Evolutionary conservation across 2,329 filamentous ascomycete species (phyloP).

Genomic region (Cadophora malorum): DNA sequence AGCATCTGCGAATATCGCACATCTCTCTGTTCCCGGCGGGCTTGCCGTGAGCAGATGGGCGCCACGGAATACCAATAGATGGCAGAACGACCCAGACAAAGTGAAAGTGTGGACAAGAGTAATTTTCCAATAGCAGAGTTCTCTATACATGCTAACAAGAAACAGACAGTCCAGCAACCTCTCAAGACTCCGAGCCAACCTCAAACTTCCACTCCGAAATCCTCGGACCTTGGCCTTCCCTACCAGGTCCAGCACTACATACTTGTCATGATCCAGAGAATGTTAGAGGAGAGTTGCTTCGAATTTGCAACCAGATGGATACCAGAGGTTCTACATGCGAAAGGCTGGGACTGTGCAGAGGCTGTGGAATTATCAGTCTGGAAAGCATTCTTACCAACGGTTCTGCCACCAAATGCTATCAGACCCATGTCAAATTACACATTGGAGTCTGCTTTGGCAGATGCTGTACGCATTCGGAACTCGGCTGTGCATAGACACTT

Average conservation of each 20-base stretch:
- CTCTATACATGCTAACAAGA: background rate
- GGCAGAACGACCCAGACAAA: conserved; percentile 11
- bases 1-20: background rate
- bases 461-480: conserved; percentile 43
- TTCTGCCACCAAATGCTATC: conserved; percentile 37
- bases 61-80: conserved; percentile 31
- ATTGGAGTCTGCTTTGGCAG: conserved; percentile 34
- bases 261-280: conserved; percentile 42
- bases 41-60: conserved; percentile 41
- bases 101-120: conserved; percentile 39
- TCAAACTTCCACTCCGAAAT: conserved; percentile 13
- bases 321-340: conserved; percentile 35
- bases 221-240: conserved; percentile 41
- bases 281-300: conserved; percentile 44
- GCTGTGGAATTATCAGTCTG: conserved; percentile 43
- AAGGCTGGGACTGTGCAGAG: conserved; percentile 42
- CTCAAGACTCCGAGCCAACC: conserved; percentile 4
- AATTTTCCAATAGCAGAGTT: background rate
- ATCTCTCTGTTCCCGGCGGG: conserved; percentile 19
- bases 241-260: conserved; percentile 47
- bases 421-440: conserved; percentile 29
- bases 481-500: conserved; percentile 43
- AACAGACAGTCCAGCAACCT: conserved; percentile 19
- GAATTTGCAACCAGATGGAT: conserved; percentile 43
- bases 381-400: conserved; percentile 37